Percentiles rank a stretch among this genome's conserved stretches.
phyloP scores from a whole-genome alignment of 2,329 filamentous ascomycete genomes.

The Hypoxylon sp. region DNA sequence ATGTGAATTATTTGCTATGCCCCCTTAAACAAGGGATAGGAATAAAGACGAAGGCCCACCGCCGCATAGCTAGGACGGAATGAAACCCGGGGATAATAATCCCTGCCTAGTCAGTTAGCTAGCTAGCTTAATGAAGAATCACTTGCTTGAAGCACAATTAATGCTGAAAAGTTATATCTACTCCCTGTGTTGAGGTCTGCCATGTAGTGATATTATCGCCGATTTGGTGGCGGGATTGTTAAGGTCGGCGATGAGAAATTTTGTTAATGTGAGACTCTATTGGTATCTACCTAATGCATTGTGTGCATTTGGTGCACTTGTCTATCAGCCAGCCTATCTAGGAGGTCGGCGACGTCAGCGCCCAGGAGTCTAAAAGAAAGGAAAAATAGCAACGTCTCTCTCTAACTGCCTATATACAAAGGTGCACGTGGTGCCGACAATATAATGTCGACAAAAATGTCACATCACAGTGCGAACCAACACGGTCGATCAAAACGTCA shows the following conservation, averaged over 20 bases:
- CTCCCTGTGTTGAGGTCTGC: neutral
- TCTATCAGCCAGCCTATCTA: no score
- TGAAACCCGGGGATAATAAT: neutral
- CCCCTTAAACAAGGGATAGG: neutral
- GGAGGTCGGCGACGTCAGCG: neutral
- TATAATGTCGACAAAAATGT: neutral
- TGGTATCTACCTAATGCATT: neutral
- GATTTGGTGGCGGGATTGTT: neutral
- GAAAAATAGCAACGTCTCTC: no score
- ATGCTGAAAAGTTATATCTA: neutral
- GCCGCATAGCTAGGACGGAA: conserved; percentile 13
- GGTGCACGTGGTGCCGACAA: neutral
- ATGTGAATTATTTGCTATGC: conserved; percentile 9
- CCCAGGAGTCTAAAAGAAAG: neutral
- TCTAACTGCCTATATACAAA: neutral
- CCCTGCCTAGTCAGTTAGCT: neutral
- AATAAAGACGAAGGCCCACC: conserved; percentile 13
- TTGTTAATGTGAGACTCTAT: neutral
- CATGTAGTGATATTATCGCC: neutral
- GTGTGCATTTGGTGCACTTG: neutral
- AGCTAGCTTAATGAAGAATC: conserved; percentile 4
- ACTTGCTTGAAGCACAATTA: neutral
- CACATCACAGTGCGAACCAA: neutral
- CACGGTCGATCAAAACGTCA: neutral
- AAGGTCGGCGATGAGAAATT: neutral